Evolutionary conservation across 192 early-diverging fungal species (phyloP).

Genomic region (Coemansia sp.): DNA sequence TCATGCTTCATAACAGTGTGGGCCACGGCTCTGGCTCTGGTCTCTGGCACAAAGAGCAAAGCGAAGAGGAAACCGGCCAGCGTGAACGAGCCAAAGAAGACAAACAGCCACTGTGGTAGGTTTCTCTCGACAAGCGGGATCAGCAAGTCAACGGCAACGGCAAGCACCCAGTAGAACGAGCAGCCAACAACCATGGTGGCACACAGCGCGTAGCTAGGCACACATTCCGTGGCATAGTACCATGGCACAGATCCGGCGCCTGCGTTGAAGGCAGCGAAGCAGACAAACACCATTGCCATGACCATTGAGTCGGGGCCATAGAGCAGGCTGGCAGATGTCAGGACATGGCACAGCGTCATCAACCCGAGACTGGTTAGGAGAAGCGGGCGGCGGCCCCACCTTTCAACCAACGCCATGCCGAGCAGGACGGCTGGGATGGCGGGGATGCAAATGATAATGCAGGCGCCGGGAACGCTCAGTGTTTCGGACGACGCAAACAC

Average conservation of each 20-base stretch:
- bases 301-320: constrained; percentile 55
- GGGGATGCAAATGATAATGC: constrained; percentile 60
- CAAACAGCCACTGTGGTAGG: constrained; percentile 50
- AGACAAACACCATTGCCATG: constrained; percentile 62
- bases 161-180: constrained; percentile 65
- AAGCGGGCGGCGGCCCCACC: constrained; percentile 64
- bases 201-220: constrained; percentile 68
- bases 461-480: constrained; percentile 27
- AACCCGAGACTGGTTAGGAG: constrained; percentile 62
- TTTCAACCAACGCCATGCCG: constrained; percentile 64
- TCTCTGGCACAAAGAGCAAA: constrained; percentile 70
- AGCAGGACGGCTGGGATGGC: constrained; percentile 60
- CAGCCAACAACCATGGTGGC: constrained; percentile 65
- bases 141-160: constrained; percentile 53
- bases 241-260: constrained; percentile 80
- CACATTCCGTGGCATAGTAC: constrained; percentile 68
- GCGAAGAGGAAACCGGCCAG: constrained; percentile 54
- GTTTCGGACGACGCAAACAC: constrained; percentile 63
- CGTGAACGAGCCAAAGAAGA: constrained; percentile 62
- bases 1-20: constrained; percentile 23
- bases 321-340: constrained; percentile 60
- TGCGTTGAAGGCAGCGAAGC: constrained; percentile 69
- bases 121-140: constrained; percentile 46
- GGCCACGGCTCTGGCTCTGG: constrained; percentile 59
- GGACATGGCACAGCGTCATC: constrained; percentile 58